Conservation (phyloP, 306 rosid genomes). For the Medicago lupulina region DNA sequence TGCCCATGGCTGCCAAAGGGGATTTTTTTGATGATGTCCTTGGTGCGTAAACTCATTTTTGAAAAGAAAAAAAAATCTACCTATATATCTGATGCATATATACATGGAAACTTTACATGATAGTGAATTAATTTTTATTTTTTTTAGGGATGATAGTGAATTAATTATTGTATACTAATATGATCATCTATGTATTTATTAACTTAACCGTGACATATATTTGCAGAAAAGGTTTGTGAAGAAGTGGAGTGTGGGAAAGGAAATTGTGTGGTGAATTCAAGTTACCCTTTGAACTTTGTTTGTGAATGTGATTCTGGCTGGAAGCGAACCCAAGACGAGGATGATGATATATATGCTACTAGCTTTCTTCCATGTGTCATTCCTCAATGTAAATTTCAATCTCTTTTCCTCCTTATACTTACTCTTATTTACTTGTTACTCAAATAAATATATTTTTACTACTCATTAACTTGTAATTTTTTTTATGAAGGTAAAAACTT, state of each 20-base stretch:
- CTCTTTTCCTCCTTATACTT: neutral
- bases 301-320: conserved; percentile 77
- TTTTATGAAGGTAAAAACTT: neutral
- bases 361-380: conserved; percentile 90
- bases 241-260: conserved; percentile 84
- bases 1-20: conserved; percentile 44
- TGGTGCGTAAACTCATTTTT: conserved; percentile 38
- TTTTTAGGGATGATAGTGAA: too few relatives aligned
- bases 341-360: conserved; percentile 44
- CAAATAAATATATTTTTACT: too few relatives aligned
- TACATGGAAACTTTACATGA: too few relatives aligned
- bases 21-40: neutral
- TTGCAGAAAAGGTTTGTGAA: conserved; percentile 63
- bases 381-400: conserved; percentile 62
- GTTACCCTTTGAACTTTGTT: conserved; percentile 48
- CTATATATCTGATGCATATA: too few relatives aligned
- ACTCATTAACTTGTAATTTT: neutral
- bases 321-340: conserved; percentile 57
- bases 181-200: neutral
- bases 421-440: too few relatives aligned
- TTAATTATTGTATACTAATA: too few relatives aligned
- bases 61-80: neutral
- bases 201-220: neutral
- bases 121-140: too few relatives aligned
- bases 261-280: conserved; percentile 44